Conservation (phyloP, 805 yeast species). For the Wickerhamiella lipophila region DNA sequence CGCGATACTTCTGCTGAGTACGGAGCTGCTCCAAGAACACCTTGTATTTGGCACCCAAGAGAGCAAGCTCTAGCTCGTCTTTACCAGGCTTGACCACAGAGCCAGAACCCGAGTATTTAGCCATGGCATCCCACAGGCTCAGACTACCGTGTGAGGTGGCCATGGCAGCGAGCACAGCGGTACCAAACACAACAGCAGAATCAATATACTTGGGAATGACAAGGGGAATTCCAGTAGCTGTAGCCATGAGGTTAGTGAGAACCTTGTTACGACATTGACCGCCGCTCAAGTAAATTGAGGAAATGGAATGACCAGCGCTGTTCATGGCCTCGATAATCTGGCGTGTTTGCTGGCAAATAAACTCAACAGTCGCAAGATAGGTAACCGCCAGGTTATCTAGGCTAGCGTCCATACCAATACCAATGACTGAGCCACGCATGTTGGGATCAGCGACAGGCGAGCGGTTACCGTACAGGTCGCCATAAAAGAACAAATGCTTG, state of each 20-base stretch:
- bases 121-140: conserved; percentile 75
- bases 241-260: conserved; percentile 79
- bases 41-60: conserved; percentile 68
- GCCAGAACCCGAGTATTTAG: conserved; percentile 70
- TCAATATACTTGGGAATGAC: conserved; percentile 90
- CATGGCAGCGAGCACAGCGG: conserved; percentile 88
- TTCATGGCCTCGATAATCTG: conserved; percentile 85
- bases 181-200: conserved; percentile 93
- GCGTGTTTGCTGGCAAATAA: conserved; percentile 93
- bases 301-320: conserved; percentile 61
- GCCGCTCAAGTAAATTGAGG: conserved; percentile 78
- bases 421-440: conserved; percentile 87
- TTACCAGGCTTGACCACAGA: conserved; percentile 57
- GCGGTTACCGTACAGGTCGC: conserved; percentile 93
- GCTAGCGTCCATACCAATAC: conserved; percentile 82
- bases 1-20: conserved; percentile 66
- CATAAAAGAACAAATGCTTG: conserved; percentile 79
- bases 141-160: conserved; percentile 54
- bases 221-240: conserved; percentile 83
- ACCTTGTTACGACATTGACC: conserved; percentile 93
- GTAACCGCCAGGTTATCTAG: conserved; percentile 73
- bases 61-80: conserved; percentile 33
- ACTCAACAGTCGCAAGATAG: conserved; percentile 90
- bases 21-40: conserved; percentile 79
- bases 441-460: conserved; percentile 94